Evolutionary conservation across 805 yeast genomes (phyloP).

Genomic region (Candida schatavii): DNA sequence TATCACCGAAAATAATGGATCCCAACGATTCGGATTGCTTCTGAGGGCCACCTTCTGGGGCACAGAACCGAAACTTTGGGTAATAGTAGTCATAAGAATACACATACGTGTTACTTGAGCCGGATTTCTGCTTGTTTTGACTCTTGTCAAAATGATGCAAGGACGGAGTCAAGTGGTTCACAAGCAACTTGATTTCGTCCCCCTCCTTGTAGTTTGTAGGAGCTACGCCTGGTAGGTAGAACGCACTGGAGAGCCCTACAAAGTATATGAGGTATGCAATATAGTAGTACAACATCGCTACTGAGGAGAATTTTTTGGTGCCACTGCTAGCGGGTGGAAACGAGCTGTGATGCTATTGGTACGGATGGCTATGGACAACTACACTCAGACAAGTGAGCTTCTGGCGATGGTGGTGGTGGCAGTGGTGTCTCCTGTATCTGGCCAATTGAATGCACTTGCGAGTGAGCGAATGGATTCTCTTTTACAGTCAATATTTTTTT

Average conservation of each 20-base stretch:
- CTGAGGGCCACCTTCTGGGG: conserved; percentile 60
- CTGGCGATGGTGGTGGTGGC: too few relatives aligned
- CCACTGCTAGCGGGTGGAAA: too few relatives aligned
- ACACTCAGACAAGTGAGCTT: too few relatives aligned
- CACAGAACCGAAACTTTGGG: conserved; percentile 79
- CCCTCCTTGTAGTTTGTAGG: conserved; percentile 82
- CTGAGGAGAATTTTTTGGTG: too few relatives aligned
- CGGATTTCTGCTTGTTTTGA: conserved; percentile 22
- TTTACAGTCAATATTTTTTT: too few relatives aligned
- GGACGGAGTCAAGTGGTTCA: conserved; percentile 88
- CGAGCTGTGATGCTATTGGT: too few relatives aligned
- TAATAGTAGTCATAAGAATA: conserved; percentile 83
- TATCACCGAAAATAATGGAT: conserved; percentile 89
- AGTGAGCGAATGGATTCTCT: not conserved
- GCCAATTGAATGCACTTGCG: not conserved
- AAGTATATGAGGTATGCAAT: conserved; percentile 17
- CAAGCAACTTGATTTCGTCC: conserved; percentile 73
- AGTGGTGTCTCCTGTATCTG: too few relatives aligned
- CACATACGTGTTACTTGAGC: conserved; percentile 52
- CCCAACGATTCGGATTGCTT: conserved; percentile 90
- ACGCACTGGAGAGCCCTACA: conserved; percentile 42
- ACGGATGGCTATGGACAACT: too few relatives aligned
- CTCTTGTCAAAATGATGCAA: conserved; percentile 33
- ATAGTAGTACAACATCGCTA: conserved; percentile 11
- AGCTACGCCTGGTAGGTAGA: conserved; percentile 94